Evolutionary conservation across 2,329 filamentous ascomycete genomes (phyloP).

Genomic region (Didymella glomerata): DNA sequence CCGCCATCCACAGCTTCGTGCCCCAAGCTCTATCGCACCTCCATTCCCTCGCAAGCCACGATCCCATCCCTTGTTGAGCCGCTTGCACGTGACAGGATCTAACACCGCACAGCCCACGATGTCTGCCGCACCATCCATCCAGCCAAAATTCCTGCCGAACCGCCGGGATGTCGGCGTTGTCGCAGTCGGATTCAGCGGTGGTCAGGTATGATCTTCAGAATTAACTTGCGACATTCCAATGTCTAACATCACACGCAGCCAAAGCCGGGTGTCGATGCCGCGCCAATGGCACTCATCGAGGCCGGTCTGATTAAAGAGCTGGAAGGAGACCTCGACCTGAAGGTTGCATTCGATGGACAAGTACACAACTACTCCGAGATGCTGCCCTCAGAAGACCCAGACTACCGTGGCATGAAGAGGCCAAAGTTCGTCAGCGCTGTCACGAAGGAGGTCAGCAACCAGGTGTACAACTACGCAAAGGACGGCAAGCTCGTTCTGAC

Average conservation of each 20-base stretch:
- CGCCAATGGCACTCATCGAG: constrained; percentile 86
- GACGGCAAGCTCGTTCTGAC: constrained; percentile 89
- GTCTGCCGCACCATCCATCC: constrained; percentile 66
- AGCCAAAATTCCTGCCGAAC: constrained; percentile 79
- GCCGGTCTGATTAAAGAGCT: constrained; percentile 86
- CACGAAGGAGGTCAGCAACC: constrained; percentile 77
- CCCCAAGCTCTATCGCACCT: neutral
- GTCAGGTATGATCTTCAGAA: constrained; percentile 71
- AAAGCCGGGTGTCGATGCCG: constrained; percentile 91
- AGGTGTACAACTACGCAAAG: constrained; percentile 87
- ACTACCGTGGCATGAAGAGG: constrained; percentile 93
- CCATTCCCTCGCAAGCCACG: neutral
- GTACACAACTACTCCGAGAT: constrained; percentile 85
- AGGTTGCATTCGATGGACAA: constrained; percentile 80
- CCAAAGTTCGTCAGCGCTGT: constrained; percentile 85
- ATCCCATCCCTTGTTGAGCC: constrained; percentile 8
- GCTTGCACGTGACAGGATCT: constrained; percentile 11
- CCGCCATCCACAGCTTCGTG: neutral
- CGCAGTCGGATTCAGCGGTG: constrained; percentile 94
- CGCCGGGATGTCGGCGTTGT: constrained; percentile 87
- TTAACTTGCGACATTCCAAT: neutral
- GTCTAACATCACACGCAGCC: constrained; percentile 62
- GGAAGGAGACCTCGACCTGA: constrained; percentile 85
- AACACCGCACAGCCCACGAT: constrained; percentile 43
- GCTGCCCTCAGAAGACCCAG: constrained; percentile 75